Evolutionary conservation across 2,329 filamentous ascomycete genomes (phyloP).

Genomic region (Malbranchea cinnamomea): DNA sequence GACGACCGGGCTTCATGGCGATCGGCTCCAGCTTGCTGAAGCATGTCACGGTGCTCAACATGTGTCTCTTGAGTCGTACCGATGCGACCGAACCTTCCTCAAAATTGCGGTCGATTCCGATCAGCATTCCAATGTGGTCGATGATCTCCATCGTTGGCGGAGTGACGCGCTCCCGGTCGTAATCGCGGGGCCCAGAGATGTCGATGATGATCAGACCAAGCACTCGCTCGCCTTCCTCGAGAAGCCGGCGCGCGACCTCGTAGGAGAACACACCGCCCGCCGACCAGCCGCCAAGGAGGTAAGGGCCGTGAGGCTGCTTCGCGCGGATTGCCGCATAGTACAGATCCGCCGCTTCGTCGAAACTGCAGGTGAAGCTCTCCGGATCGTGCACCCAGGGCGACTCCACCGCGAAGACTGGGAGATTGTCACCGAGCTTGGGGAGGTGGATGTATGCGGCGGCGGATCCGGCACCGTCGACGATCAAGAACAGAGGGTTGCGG

Average conservation of each 20-base stretch:
- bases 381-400: conserved; percentile 59
- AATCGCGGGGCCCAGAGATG: conserved; percentile 39
- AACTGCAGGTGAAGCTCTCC: conserved; percentile 49
- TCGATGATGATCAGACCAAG: conserved; percentile 38
- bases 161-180: background rate
- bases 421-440: conserved; percentile 28
- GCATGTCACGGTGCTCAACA: background rate
- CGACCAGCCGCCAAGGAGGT: conserved; percentile 40
- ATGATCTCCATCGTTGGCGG: conserved; percentile 8
- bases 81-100: background rate
- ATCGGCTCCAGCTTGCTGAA: conserved; percentile 1
- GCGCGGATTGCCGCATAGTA: conserved; percentile 56
- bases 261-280: conserved; percentile 41
- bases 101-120: background rate
- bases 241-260: conserved; percentile 35
- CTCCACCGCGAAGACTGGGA: conserved; percentile 43
- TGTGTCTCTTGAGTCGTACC: background rate
- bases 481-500: conserved; percentile 26
- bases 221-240: conserved; percentile 34
- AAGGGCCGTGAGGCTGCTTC: conserved; percentile 50
- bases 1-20: background rate
- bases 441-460: conserved; percentile 26
- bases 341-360: conserved; percentile 48
- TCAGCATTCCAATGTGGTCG: background rate
- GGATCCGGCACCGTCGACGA: conserved; percentile 36